Base-by-base conservation (phyloP, 352 stramenopile species). In the Pythium chondricola region DNA sequence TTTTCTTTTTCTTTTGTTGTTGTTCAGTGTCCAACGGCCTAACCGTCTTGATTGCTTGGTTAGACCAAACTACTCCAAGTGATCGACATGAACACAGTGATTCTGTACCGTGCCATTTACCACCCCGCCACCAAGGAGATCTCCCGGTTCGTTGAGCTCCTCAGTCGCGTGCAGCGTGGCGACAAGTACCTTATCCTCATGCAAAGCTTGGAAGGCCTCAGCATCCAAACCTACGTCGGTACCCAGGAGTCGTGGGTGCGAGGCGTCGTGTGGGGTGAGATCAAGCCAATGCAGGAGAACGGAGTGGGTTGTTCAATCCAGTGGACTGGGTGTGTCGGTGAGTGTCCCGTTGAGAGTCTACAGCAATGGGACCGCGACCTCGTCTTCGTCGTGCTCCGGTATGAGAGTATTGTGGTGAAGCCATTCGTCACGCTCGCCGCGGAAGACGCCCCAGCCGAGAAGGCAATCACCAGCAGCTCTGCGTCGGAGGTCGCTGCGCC, bases 71-170 rank as follows among this genome's bases (percentile, higher is more conserved):
- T 86, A 17, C 47, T 86, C n/a, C 71, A 86, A 38, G 43, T 69
- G n/a, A 65, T 86, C 29, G 63, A 64, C 37, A 56, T 71, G 26
- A 64, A 83, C 42, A 61, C 71, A 17, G 37, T 76, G 22, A 63
- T 86, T 43, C 51, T 83, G 35, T 76, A 83, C 41, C 69, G 74
- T 11, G 63, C 68, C 36, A 60, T 86, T 40, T 86, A 76, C 58
- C 71, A 82, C 30, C 67, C 74, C 11, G 60, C 69, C 30, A 77
- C 74, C 9, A 68, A 74, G 39, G 61, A 67, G 43, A 78, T 73
- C 7, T 68, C 63, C 1, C 74, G 79, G 24, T 74, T 67, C 0
- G 51, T 86, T 8, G 74, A 86, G 17, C 44, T 86, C 44, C 52
- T 86, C 4, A 79, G 65, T 45, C 65, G 71, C 33, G 58, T 80